Conservation (phyloP, 345 rosid genomes). For the Aethionema arabicum region DNA sequence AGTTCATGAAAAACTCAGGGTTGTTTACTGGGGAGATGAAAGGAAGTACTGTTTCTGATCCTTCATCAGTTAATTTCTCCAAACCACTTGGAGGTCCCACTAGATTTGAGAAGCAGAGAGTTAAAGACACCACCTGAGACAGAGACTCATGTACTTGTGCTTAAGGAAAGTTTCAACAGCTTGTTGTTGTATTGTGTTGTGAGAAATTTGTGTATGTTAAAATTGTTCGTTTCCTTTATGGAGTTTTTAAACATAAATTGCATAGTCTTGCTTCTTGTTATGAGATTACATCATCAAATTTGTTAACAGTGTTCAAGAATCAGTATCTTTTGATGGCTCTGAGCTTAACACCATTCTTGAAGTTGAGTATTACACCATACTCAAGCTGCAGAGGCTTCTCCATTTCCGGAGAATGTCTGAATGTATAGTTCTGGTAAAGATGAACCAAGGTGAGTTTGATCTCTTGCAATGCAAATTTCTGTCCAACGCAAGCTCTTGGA, state of each 20-base stretch:
- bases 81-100: constrained; percentile 49
- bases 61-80: constrained; percentile 46
- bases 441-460: constrained; percentile 71
- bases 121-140: constrained; percentile 31
- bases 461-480: constrained; percentile 78
- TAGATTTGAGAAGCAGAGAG: constrained; percentile 42
- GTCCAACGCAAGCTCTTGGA: constrained; percentile 88
- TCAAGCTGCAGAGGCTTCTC: constrained; percentile 77
- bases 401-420: constrained; percentile 77
- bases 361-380: constrained; percentile 78
- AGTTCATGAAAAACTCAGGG: constrained; percentile 58
- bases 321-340: constrained; percentile 52
- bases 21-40: constrained; percentile 47
- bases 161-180: constrained; percentile 46
- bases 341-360: constrained; percentile 82
- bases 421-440: constrained; percentile 57
- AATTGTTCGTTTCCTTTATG: constrained; percentile 22
- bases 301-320: constrained; percentile 33
- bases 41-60: constrained; percentile 44
- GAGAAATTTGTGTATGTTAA: constrained; percentile 36
- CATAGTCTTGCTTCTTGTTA: constrained; percentile 1
- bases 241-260: constrained; percentile 30
- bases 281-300: not conserved
- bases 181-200: constrained; percentile 52
- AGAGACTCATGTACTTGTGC: constrained; percentile 10